Percentiles rank a stretch among this genome's conserved stretches.
These are phyloP conservation scores for Solanum rostratum DNA, from an alignment of 257 asterid species.

Conservation along the genomic window DNA sequence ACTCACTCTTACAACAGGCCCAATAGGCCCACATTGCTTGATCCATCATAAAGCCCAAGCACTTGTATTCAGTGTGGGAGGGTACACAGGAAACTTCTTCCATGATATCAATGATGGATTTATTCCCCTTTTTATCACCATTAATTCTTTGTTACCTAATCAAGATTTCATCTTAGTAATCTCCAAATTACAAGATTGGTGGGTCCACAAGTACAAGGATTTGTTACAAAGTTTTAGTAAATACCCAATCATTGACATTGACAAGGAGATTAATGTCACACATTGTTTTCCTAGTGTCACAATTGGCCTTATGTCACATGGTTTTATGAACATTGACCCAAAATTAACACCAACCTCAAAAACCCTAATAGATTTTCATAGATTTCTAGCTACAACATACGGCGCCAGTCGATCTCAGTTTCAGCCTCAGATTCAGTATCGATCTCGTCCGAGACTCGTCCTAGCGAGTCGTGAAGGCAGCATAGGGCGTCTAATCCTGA, in stretches of 20 bases:
- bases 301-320: constrained; percentile 4
- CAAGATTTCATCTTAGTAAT: constrained; percentile 1
- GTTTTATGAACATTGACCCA: constrained; percentile 7
- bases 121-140: constrained; percentile 3
- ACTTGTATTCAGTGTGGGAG: constrained; percentile 8
- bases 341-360: not conserved
- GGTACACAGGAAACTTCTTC: constrained; percentile 11
- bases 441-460: not conserved
- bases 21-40: not conserved
- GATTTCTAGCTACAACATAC: constrained; percentile 1
- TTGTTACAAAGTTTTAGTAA: not conserved
- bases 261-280: not conserved
- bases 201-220: constrained; percentile 3
- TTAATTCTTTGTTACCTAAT: constrained; percentile 3
- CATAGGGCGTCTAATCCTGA: not conserved
- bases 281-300: constrained; percentile 4
- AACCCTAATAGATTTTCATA: not conserved
- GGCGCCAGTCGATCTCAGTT: not conserved
- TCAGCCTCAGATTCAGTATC: not conserved
- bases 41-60: constrained; percentile 1
- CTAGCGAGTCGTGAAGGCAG: not conserved
- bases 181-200: not conserved
- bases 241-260: not conserved
- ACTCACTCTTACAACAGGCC: not conserved
- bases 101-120: constrained; percentile 12